Evolutionary conservation across 805 yeast species (phyloP), one percentile per base, ranked within the genome.

Genomic region (Starmerella potacharoeniae): DNA sequence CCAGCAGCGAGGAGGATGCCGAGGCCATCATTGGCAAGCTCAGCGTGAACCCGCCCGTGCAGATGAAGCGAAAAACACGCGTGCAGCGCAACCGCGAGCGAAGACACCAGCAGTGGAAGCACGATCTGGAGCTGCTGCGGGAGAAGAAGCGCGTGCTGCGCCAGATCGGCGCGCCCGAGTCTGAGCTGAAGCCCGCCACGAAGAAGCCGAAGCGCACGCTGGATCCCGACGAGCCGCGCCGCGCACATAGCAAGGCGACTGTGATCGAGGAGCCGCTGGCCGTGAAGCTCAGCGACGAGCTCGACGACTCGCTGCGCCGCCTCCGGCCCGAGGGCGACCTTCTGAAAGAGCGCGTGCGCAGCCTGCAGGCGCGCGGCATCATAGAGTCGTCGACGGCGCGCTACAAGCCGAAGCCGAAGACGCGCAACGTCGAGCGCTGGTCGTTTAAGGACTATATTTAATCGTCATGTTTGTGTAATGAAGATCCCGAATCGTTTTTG

Each of bases 251-350:
- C 9, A 77, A 72, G 58, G 72, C 75, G 58, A 71, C 76, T 16
- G 73, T 81, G 11, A 63, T 75, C 39, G 75, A 76, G 37, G 74
- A 73, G 22, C 72, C 75, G 10, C 61, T 81, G 40, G 84, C 91
- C 64, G 84, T 93, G 31, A 91, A 93, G 71, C 77, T 93, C 52
- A 80, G 95, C 30, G 91, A 87, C 66, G 98, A 93, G 69, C 76
- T 93, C 60, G 81, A 84, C 36, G 95, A 86, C 64, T 86, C 95
- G 14, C 74, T 93, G 63, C 80, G 96, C 68, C 79, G 81, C 59
- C 73, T 93, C 65, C 86, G 80, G 66, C 93, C 97, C 0, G 98
- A 93, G 72, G 97, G 97, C 16, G 86, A 84, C 67, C 71, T 87
- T 55, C 74, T 88, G 46, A 81, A 83, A 60, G 97, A 90, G 66